Evolutionary conservation across 1,139 yeast species (phyloP).

Genomic region (Yamadazyma dendronema): DNA sequence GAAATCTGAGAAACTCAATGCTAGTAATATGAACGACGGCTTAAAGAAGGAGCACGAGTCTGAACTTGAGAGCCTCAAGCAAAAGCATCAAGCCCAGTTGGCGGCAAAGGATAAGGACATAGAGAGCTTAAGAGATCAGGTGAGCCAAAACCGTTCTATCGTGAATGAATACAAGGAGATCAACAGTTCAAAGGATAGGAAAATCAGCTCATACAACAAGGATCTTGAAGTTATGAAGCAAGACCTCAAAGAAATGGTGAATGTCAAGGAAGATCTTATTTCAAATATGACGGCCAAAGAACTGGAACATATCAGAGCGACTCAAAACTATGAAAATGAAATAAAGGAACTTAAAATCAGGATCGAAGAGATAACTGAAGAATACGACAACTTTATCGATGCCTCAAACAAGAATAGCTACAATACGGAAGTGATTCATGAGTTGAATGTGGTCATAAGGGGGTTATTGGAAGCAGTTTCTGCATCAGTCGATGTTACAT

Average conservation of each 20-base stretch:
- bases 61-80: constrained; percentile 10
- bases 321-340: constrained; percentile 49
- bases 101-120: background rate
- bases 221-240: constrained; percentile 18
- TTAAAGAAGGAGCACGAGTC: constrained; percentile 5
- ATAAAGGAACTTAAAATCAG: constrained; percentile 37
- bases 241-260: constrained; percentile 30
- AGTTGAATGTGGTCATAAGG: constrained; percentile 24
- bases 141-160: constrained; percentile 8
- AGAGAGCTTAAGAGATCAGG: constrained; percentile 23
- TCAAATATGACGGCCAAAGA: constrained; percentile 70
- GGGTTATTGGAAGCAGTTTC: constrained; percentile 21
- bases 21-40: constrained; percentile 8
- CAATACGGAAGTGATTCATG: constrained; percentile 26
- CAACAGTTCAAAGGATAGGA: constrained; percentile 33
- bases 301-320: constrained; percentile 53
- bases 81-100: constrained; percentile 3
- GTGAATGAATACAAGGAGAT: constrained; percentile 23
- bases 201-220: constrained; percentile 28
- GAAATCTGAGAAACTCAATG: constrained; percentile 24
- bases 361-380: constrained; percentile 42
- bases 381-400: constrained; percentile 51
- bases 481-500: constrained; percentile 21
- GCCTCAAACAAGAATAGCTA: constrained; percentile 28
- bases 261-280: constrained; percentile 58